Evolutionary conservation across 1,284 basidiomycete genomes (phyloP).

Genomic region (Ganoderma boninense): DNA sequence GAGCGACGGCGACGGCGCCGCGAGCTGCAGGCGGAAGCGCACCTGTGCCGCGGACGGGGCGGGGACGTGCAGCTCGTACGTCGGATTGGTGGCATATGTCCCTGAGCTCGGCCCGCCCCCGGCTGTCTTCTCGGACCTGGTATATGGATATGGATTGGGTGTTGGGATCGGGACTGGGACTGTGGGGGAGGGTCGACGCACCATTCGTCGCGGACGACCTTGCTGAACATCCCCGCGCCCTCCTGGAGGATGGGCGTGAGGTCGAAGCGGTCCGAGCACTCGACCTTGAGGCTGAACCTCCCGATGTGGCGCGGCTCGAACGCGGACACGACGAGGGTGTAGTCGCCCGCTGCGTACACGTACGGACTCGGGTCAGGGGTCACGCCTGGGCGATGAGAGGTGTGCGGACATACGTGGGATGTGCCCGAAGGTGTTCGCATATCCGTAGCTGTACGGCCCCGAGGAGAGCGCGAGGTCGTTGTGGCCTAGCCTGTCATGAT

Average conservation of each 20-base stretch:
- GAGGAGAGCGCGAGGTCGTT: constrained; percentile 79
- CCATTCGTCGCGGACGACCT: constrained; percentile 76
- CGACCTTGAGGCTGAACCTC: constrained; percentile 68
- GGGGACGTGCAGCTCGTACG: constrained; percentile 68
- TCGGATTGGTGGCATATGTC: constrained; percentile 73
- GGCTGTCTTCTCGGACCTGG: constrained; percentile 62
- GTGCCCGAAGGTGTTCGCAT: constrained; percentile 63
- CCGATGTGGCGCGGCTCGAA: constrained; percentile 81
- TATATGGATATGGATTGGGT: background rate
- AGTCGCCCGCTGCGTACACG: constrained; percentile 74
- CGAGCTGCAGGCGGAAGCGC: constrained; percentile 75
- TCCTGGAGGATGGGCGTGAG: constrained; percentile 86
- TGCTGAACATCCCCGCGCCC: constrained; percentile 90
- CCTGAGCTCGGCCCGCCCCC: constrained; percentile 74
- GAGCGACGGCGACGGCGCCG: constrained; percentile 51
- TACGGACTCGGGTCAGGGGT: background rate
- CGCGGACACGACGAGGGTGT: constrained; percentile 84
- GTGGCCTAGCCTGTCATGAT: constrained; percentile 55
- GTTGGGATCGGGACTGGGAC: background rate
- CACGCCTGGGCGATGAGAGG: background rate
- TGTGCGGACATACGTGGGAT: constrained; percentile 60
- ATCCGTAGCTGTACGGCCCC: constrained; percentile 85
- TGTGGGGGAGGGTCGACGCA: constrained; percentile 41
- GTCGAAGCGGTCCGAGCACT: constrained; percentile 70
- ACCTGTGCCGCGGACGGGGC: constrained; percentile 48